Base-by-base conservation (phyloP, 2,329 filamentous ascomycete genomes). In the Phaeomoniella chlamydospora region DNA sequence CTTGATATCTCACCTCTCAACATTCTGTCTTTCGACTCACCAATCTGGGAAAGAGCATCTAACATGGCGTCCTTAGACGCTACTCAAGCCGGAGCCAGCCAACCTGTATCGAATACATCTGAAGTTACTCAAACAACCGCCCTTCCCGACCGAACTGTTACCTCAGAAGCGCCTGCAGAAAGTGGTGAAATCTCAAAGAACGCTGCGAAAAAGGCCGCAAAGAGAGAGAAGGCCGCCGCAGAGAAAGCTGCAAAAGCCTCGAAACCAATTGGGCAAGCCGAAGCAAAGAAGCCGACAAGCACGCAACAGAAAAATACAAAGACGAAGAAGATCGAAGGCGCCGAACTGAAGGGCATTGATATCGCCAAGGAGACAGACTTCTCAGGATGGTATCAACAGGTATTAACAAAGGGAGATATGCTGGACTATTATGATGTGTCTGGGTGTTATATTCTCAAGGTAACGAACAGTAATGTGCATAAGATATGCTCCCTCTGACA, bases 401-500 rank as follows among this genome's bases (percentile, higher is more conserved):
- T 96, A 41, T 80, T 98, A 39, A 77, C 87, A 53, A 98, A 98
- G 72, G 84, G 85, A 49, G 85, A 94, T 57, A 83, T 98, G 80
- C 79, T 96, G 50, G 87, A 94, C 53, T 98, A 94, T 72, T 96
- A 94, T 53, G 82, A 94, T 63, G 88, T 96, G 42, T 84, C 87
- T n/a, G 84, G 87, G 34, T 94, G 92, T 66, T 96, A 94, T 61
- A 90, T 96, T 56, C 72, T 93, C 57, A 87, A 84, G 77, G 65
- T 67, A 46, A 43, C 41, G 2, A 11, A 31, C 19, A 19, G 12
- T 14, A 15, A 15, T 12, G 12, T 34, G n/a, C 22, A 26, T 41
- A 31, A 15, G 11, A 15, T n/a, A 15, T 33, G 19, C 14, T 31
- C 19, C 32, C 29, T 41, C 35, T 48, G 37, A 46, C 17, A 13